Base-by-base conservation (phyloP, 1,284 basidiomycete genomes). In the Melanopsichium pennsylvanicum region DNA sequence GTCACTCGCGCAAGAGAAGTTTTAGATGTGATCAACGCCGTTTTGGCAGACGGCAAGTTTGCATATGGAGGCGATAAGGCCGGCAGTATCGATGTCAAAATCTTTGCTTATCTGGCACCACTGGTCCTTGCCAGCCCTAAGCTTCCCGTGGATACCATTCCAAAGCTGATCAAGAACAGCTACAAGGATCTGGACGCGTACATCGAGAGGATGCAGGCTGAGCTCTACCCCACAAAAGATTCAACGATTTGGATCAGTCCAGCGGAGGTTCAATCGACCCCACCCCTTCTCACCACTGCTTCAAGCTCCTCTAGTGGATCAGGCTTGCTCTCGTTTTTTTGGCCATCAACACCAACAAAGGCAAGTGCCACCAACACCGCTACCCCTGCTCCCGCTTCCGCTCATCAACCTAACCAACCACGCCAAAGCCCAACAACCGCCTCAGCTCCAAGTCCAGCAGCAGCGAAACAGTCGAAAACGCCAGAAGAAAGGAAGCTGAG, bases 91-190 rank as follows among this genome's bases (percentile, higher is more conserved):
- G 74, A 76, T 32, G 66, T 58, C 8, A 56, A 73, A 7, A 42
- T 70, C 9, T 74, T 72, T 34, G 63, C 50, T 16, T 56, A 52
- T n/a, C 66, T 76, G 6, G 74, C 69, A 22, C 74, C 74, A 7
- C 36, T 74, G 11, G 7, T 74, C 11, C 61, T 52, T 10, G 26
- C 48, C 5, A 13, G 18, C 12, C 62, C 61, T 4, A 25, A 35
- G 23, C 45, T 72, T 29, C 72, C 72, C 1, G 42, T 64, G 1
- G 50, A 58, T 15, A 47, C 59, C 5, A 45, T 74, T 7, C 39
- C 72, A 1, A 16, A 21, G 11, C 51, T 74, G 10, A 16, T 74
- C 23, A 22, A 35, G 16, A 16, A 36, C 2, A 46, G 51, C 25
- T 76, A 70, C 25, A 59, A 69, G 1, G 12, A 18, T 1, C 57